Percentiles rank a stretch among this genome's conserved stretches.
Conservation (phyloP, 2,329 filamentous ascomycete species). For the Botrytis tulipae region DNA sequence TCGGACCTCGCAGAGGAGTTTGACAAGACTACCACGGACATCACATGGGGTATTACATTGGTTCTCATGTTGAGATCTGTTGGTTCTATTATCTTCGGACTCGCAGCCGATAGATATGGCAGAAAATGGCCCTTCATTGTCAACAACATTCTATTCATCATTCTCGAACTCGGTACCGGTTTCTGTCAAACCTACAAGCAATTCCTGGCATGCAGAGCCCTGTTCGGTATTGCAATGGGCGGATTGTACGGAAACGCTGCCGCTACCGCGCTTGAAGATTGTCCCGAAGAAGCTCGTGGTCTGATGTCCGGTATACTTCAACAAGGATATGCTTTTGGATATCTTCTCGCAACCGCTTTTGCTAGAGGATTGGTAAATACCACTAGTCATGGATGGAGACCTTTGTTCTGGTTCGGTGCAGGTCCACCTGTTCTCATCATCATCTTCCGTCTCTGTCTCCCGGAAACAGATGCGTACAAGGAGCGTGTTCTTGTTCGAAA, state of each 20-base stretch:
- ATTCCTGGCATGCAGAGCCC: conserved; percentile 70
- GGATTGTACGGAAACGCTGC: conserved; percentile 77
- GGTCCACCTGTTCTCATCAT: conserved; percentile 80
- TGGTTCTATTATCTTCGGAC: conserved; percentile 72
- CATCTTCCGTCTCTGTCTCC: conserved; percentile 70
- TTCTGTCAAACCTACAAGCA: conserved; percentile 64
- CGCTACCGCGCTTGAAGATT: conserved; percentile 71
- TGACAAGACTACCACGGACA: conserved; percentile 58
- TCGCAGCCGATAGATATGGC: conserved; percentile 76
- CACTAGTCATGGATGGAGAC: conserved; percentile 76
- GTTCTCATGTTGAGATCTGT: conserved; percentile 72
- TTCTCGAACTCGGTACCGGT: conserved; percentile 71
- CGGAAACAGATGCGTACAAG: conserved; percentile 73
- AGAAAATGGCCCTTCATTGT: conserved; percentile 78
- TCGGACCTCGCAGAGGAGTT: conserved; percentile 64
- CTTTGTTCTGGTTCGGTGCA: conserved; percentile 86
- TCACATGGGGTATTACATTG: conserved; percentile 73
- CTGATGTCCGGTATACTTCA: conserved; percentile 81
- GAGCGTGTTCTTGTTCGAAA: conserved; percentile 64
- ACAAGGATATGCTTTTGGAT: conserved; percentile 78
- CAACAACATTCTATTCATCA: conserved; percentile 71
- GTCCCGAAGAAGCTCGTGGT: conserved; percentile 54
- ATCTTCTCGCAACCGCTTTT: conserved; percentile 72
- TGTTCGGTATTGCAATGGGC: conserved; percentile 82
- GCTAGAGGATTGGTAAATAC: conserved; percentile 69